A percentile compares a stretch with the other conserved stretches of the same genome.
phyloP scores from a whole-genome alignment of 2,329 filamentous ascomycete genomes.

The Microcera coccophila region DNA sequence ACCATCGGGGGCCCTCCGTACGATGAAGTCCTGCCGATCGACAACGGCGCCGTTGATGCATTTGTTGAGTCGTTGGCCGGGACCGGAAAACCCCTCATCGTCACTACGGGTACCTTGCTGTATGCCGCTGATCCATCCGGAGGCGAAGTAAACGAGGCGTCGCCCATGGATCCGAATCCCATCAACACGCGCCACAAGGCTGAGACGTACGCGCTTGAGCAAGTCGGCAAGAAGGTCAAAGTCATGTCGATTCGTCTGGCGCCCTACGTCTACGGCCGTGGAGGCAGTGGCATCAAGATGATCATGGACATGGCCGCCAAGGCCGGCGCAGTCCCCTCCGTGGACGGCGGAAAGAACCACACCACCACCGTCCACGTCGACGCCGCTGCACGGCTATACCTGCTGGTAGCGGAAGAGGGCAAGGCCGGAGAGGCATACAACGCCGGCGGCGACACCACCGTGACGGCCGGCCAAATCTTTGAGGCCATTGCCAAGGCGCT shows the following conservation, averaged over 20 bases:
- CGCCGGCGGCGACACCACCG: slow-evolving; percentile 25
- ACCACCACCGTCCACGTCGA: slow-evolving; percentile 38
- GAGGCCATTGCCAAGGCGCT: slow-evolving; percentile 23
- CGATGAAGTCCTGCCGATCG: slow-evolving; percentile 25
- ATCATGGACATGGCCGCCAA: slow-evolving; percentile 30
- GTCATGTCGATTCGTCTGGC: slow-evolving; percentile 38
- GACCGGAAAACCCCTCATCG: slow-evolving; percentile 32
- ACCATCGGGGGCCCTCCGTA: background rate
- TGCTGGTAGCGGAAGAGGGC: slow-evolving; percentile 35
- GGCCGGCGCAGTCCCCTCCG: slow-evolving; percentile 26
- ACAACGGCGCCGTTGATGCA: slow-evolving; percentile 36
- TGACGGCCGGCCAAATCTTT: slow-evolving; percentile 29
- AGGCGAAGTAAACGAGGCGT: slow-evolving; percentile 25
- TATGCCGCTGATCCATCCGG: slow-evolving; percentile 23
- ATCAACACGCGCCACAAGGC: slow-evolving; percentile 22
- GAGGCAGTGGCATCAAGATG: slow-evolving; percentile 34
- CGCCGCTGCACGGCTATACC: slow-evolving; percentile 40
- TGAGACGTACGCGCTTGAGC: slow-evolving; percentile 30
- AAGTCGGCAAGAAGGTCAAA: slow-evolving; percentile 30
- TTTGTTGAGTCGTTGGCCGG: slow-evolving; percentile 32
- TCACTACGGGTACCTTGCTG: slow-evolving; percentile 32
- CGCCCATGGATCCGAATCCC: slow-evolving; percentile 19
- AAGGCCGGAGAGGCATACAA: slow-evolving; percentile 35
- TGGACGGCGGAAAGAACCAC: slow-evolving; percentile 28
- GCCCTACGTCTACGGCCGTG: slow-evolving; percentile 43